Conservation (phyloP, 345 rosid genomes). For the Lumnitzera littorea region DNA sequence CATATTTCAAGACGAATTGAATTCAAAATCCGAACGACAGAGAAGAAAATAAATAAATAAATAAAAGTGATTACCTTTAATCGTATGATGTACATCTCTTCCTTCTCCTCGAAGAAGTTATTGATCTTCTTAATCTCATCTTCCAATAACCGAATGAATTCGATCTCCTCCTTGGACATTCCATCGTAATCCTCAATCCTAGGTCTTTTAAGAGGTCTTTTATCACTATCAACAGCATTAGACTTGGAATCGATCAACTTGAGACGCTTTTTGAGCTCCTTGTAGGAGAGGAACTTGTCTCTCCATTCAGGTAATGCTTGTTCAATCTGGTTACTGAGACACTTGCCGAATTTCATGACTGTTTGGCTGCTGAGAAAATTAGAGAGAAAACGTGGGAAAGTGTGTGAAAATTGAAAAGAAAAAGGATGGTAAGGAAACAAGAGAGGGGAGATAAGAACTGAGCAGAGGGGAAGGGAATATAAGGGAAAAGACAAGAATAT, state of each 20-base stretch:
- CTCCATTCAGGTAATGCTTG: slow-evolving; percentile 42
- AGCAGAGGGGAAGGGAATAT: slow-evolving; percentile 19
- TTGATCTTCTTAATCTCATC: slow-evolving; percentile 91
- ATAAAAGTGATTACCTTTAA: slow-evolving; percentile 45
- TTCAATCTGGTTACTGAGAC: slow-evolving; percentile 49
- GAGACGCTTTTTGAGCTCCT: slow-evolving; percentile 41
- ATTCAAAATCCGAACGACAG: neutral
- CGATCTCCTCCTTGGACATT: slow-evolving; percentile 16
- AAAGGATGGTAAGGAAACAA: neutral
- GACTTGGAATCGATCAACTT: slow-evolving; percentile 22
- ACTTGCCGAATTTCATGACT: slow-evolving; percentile 44
- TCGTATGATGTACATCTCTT: slow-evolving; percentile 88
- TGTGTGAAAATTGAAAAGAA: neutral
- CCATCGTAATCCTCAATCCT: slow-evolving; percentile 6
- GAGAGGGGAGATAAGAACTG: neutral
- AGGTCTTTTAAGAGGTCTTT: slow-evolving; percentile 11
- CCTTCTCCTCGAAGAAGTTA: slow-evolving; percentile 84
- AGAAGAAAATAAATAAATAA: neutral
- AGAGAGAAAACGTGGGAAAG: neutral
- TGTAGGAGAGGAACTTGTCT: slow-evolving; percentile 51
- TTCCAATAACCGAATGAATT: slow-evolving; percentile 45
- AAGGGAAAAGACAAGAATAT: slow-evolving; percentile 56
- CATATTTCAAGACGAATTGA: neutral
- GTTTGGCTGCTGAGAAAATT: neutral
- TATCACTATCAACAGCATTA: neutral